Evolutionary conservation across 2,329 filamentous ascomycete genomes (phyloP).

Genomic region (Penicillium italicum): DNA sequence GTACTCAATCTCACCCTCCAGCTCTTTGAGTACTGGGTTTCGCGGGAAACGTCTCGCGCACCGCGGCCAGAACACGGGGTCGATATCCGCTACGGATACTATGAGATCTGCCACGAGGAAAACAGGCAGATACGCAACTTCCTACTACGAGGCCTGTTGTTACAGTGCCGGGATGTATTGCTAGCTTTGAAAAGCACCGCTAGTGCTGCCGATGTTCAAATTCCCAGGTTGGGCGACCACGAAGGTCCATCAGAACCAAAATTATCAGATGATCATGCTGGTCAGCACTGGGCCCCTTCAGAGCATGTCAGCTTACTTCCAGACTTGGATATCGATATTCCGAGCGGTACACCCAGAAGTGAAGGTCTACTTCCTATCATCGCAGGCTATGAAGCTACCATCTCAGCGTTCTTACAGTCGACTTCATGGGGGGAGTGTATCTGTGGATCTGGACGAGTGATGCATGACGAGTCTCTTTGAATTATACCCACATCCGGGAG

Average conservation of each 20-base stretch:
- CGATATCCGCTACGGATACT: slow-evolving; percentile 31
- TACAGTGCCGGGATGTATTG: slow-evolving; percentile 29
- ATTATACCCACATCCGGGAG: slow-evolving; percentile 1
- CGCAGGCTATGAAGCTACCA: slow-evolving; percentile 28
- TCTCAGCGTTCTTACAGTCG: slow-evolving; percentile 29
- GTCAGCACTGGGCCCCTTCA: slow-evolving; percentile 10
- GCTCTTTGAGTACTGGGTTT: slow-evolving; percentile 32
- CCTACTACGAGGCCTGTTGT: slow-evolving; percentile 26
- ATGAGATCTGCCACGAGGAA: slow-evolving; percentile 30
- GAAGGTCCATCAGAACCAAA: slow-evolving; percentile 7
- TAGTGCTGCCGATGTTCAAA: slow-evolving; percentile 5
- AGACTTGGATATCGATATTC: slow-evolving; percentile 7
- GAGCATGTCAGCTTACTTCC: slow-evolving; percentile 7
- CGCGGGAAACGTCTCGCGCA: slow-evolving; percentile 19
- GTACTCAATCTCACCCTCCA: slow-evolving; percentile 32
- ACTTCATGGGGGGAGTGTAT: slow-evolving; percentile 29
- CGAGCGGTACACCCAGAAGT: slow-evolving; percentile 6
- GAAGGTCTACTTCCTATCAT: slow-evolving; percentile 29
- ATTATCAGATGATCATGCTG: slow-evolving; percentile 2
- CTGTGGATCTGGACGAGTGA: slow-evolving; percentile 18
- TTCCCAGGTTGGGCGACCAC: slow-evolving; percentile 11
- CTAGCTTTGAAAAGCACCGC: slow-evolving; percentile 22
- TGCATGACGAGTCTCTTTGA: slow-evolving; percentile 12
- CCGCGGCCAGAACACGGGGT: slow-evolving; percentile 15
- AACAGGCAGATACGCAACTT: slow-evolving; percentile 28